A percentile compares a stretch with the other conserved stretches of the same genome.
Conservation (phyloP, 140 eudicot genomes). For the Cichorium intybus region DNA sequence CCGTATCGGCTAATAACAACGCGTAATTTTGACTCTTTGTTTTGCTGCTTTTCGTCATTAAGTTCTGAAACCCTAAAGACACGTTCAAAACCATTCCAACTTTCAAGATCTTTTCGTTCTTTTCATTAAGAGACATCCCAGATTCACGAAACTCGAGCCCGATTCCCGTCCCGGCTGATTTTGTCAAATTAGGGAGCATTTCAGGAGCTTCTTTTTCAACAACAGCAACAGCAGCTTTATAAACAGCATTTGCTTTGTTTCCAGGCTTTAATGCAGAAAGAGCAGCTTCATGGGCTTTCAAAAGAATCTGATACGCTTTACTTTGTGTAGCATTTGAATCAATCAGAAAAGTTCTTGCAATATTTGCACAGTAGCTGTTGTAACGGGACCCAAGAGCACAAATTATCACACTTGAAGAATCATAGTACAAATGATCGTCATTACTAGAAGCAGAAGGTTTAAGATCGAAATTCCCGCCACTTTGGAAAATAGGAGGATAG, state of each 20-base stretch:
- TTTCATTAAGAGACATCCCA: slow-evolving; percentile 31
- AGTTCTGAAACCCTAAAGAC: slow-evolving; percentile 39
- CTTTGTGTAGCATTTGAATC: slow-evolving; percentile 40
- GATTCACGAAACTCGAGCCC: slow-evolving; percentile 53
- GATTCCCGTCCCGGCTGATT: slow-evolving; percentile 46
- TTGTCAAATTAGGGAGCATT: slow-evolving; percentile 29
- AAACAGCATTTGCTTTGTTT: slow-evolving; percentile 30
- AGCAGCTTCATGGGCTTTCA: slow-evolving; percentile 46
- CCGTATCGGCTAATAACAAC: slow-evolving; percentile 42
- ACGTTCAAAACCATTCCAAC: slow-evolving; percentile 41
- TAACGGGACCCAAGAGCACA: slow-evolving; percentile 43
- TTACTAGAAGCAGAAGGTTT: slow-evolving; percentile 42
- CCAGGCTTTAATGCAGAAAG: slow-evolving; percentile 36
- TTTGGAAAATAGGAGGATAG: slow-evolving; percentile 50
- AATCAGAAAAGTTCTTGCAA: slow-evolving; percentile 36
- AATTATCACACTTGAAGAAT: slow-evolving; percentile 43
- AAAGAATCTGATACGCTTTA: slow-evolving; percentile 45
- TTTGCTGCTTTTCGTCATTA: slow-evolving; percentile 34
- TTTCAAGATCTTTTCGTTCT: slow-evolving; percentile 35
- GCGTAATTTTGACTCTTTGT: slow-evolving; percentile 41
- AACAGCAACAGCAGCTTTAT: slow-evolving; percentile 37
- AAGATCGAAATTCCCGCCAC: slow-evolving; percentile 45
- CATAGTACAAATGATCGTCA: slow-evolving; percentile 41
- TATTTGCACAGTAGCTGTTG: slow-evolving; percentile 41
- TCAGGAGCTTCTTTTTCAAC: slow-evolving; percentile 41